These are phyloP conservation scores for Oryza officinalis DNA, from an alignment of 176 grass and related monocot species.

Conservation along the genomic window DNA sequence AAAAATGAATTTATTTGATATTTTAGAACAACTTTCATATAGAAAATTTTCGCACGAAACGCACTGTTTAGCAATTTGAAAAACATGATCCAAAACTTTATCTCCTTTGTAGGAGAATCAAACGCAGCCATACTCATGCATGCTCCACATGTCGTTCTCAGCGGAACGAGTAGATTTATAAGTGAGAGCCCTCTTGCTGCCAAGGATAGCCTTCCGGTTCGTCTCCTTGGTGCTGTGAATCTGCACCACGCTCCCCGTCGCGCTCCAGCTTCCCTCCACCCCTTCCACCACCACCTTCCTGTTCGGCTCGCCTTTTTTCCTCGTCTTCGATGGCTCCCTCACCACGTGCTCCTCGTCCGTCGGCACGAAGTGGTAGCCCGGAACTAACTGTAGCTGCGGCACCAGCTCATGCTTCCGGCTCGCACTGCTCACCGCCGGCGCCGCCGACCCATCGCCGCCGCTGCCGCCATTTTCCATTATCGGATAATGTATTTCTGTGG, in stretches of 20 bases:
- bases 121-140: constrained; percentile 52
- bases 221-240: neutral
- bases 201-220: neutral
- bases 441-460: neutral
- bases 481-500: neutral
- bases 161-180: neutral
- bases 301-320: constrained; percentile 14
- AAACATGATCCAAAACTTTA: too few relatives aligned
- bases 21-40: too few relatives aligned
- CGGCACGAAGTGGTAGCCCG: constrained; percentile 26
- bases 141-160: constrained; percentile 31
- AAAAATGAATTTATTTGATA: too few relatives aligned
- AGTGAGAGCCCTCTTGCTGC: constrained; percentile 29
- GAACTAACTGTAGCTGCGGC: constrained; percentile 13
- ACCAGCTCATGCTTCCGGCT: constrained; percentile 5
- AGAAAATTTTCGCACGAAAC: too few relatives aligned
- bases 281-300: constrained; percentile 21
- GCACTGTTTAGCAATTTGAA: too few relatives aligned
- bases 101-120: too few relatives aligned
- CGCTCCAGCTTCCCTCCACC: constrained; percentile 16
- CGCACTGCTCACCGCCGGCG: neutral
- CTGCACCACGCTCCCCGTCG: neutral
- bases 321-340: neutral
- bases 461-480: neutral
- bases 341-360: constrained; percentile 10